Percentiles rank a stretch among this genome's conserved stretches.
Evolutionary conservation across 805 yeast genomes (phyloP).

Genomic region (Ogataea nonfermentans): DNA sequence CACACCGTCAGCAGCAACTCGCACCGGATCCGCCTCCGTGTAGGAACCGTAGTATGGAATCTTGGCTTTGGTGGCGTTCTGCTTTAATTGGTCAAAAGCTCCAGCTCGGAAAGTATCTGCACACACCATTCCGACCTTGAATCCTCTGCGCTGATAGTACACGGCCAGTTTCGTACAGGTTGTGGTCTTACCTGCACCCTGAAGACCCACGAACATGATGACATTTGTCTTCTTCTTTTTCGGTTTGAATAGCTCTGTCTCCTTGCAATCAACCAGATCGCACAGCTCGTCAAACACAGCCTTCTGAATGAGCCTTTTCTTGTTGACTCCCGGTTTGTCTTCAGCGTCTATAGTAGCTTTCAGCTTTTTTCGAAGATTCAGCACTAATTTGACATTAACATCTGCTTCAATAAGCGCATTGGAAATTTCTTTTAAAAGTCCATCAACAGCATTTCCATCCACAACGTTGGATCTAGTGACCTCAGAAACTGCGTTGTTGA

Average conservation of each 20-base stretch:
- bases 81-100: constrained; percentile 97
- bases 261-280: constrained; percentile 72
- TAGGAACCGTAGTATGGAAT: constrained; percentile 95
- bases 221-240: constrained; percentile 77
- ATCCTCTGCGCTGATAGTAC: constrained; percentile 89
- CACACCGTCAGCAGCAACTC: constrained; percentile 89
- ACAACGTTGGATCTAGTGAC: constrained; percentile 60
- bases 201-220: constrained; percentile 97
- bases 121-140: constrained; percentile 94
- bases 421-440: constrained; percentile 81
- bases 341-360: constrained; percentile 54
- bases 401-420: constrained; percentile 92
- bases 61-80: constrained; percentile 92
- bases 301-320: constrained; percentile 80
- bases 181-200: constrained; percentile 98
- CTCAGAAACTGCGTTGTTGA: constrained; percentile 68
- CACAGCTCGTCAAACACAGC: constrained; percentile 93
- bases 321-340: constrained; percentile 57
- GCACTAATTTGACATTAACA: constrained; percentile 84
- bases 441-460: constrained; percentile 55
- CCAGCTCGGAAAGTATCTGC: constrained; percentile 99
- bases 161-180: constrained; percentile 96
- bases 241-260: constrained; percentile 59
- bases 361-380: constrained; percentile 70
- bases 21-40: constrained; percentile 93